phyloP scores from a whole-genome alignment of 1,284 basidiomycete species.

The Boletus mariae region DNA sequence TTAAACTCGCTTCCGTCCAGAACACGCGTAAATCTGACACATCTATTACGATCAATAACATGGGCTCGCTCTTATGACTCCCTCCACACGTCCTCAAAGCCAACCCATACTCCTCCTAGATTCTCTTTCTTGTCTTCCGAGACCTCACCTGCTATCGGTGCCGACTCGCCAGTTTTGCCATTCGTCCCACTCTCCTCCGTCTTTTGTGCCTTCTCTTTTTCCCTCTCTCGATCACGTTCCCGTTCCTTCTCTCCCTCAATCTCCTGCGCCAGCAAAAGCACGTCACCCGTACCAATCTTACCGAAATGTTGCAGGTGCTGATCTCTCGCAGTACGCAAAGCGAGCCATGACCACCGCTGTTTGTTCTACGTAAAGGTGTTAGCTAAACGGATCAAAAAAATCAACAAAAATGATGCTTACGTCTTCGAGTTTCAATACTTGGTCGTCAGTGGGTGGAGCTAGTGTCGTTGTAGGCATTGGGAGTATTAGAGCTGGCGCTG shows the following conservation, averaged over 20 bases:
- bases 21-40: conserved; percentile 14
- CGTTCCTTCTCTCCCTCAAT: conserved; percentile 60
- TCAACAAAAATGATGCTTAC: conserved; percentile 33
- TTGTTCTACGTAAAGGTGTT: conserved; percentile 52
- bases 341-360: conserved; percentile 71
- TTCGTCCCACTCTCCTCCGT: conserved; percentile 31
- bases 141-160: too few species aligned
- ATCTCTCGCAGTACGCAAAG: conserved; percentile 70
- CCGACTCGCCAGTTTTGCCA: conserved; percentile 12
- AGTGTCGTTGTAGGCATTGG: conserved; percentile 19
- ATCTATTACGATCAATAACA: neutral
- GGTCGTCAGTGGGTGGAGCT: conserved; percentile 42
- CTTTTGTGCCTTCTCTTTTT: conserved; percentile 34
- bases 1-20: neutral
- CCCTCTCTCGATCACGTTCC: conserved; percentile 35
- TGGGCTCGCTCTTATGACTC: conserved; percentile 34
- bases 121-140: conserved; percentile 18
- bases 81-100: conserved; percentile 56
- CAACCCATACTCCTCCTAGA: conserved; percentile 24
- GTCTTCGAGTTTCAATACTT: conserved; percentile 60
- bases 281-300: conserved; percentile 77
- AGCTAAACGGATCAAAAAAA: conserved; percentile 1
- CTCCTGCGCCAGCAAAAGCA: conserved; percentile 58
- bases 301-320: conserved; percentile 67
- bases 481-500: conserved; percentile 7